Evolutionary conservation across 2,329 filamentous ascomycete genomes (phyloP), one percentile per base, ranked within the genome.

Genomic region (Colletotrichum orchidophilum): DNA sequence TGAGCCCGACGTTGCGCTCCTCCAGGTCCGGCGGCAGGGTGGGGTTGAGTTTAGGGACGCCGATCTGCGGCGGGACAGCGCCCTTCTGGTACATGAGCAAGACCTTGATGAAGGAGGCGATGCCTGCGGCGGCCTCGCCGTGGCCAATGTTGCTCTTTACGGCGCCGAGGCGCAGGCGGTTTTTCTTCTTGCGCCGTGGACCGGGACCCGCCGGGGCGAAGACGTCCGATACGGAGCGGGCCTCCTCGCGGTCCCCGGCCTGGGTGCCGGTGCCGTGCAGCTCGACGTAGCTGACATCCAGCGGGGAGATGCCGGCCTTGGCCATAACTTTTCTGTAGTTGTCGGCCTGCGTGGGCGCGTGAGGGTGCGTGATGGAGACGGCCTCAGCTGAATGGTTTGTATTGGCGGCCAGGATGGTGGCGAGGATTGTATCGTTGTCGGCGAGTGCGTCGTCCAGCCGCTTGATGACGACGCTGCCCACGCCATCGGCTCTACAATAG

Each of bases 171-270:
- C n/a, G n/a, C n/a, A n/a, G n/a, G n/a, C n/a, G n/a, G 33, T 35
- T 7, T 7, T 35, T 35, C 33, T 35, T 35, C 33, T 35, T 35
- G n/a, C n/a, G n/a, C n/a, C n/a, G n/a, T n/a, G n/a, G n/a, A n/a
- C n/a, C n/a, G n/a, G n/a, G n/a, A n/a, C n/a, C n/a, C n/a, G n/a
- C 33, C 33, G 33, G 33, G 33, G 33, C 33, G 33, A 35, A 35
- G 33, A 35, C 33, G 33, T 35, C 33, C 33, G 33, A 35, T 13
- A 35, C 33, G 33, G 42, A 73, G 87, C 88, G 76, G 92, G 93
- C 81, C 92, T 93, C 81, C 93, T 93, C 72, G 92, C 78, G 67
- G 88, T 80, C 78, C 5, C 82, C 81, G 18, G 76, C 77, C 5
- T 74, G 75, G 0, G 83, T 85, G 11, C 83, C 83, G 0, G 83